Conservation (phyloP, 2,329 filamentous ascomycete species). For the Cordyceps javanica region DNA sequence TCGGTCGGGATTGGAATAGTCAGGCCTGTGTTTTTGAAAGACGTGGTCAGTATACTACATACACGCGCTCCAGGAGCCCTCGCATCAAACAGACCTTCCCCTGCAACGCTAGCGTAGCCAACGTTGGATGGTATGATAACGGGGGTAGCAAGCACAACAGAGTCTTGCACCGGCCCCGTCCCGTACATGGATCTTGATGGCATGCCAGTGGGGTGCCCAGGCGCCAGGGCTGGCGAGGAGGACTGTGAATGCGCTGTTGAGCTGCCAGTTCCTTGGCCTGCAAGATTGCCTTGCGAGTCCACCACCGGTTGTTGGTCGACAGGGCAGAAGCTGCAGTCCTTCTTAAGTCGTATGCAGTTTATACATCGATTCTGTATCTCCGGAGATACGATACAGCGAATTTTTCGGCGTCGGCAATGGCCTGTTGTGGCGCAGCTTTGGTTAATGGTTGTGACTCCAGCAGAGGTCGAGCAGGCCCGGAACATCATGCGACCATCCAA, state of each 20-base stretch:
- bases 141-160: neutral
- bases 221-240: constrained; percentile 37
- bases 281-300: constrained; percentile 35
- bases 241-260: constrained; percentile 36
- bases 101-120: neutral
- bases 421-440: constrained; percentile 39
- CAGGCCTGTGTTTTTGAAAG: neutral
- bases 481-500: neutral
- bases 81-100: neutral
- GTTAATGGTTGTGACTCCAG: neutral
- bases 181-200: neutral
- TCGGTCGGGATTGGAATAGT: neutral
- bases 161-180: neutral
- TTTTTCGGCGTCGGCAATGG: constrained; percentile 82
- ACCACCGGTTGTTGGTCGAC: constrained; percentile 63
- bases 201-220: constrained; percentile 32
- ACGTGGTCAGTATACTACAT: neutral
- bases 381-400: constrained; percentile 70
- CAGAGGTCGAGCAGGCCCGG: neutral
- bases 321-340: constrained; percentile 81
- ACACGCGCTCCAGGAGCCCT: neutral
- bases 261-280: constrained; percentile 29
- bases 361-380: constrained; percentile 69
- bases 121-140: neutral
- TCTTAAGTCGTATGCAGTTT: constrained; percentile 85